Conservation (phyloP, 495 filamentous ascomycete species). For the Talaromyces trachyspermus region DNA sequence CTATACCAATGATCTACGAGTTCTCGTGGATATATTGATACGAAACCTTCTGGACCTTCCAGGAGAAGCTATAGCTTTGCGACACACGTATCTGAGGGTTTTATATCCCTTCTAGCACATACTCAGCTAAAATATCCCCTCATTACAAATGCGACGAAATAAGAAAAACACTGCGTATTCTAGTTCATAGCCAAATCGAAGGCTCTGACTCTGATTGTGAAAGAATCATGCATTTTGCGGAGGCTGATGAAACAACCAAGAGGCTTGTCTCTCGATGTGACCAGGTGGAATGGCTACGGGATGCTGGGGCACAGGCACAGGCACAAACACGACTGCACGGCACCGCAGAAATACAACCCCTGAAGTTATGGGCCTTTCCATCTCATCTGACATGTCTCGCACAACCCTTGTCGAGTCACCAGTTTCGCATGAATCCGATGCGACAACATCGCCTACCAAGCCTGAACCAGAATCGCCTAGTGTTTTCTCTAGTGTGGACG, state of each 20-base stretch:
- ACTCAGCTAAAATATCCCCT: constrained; percentile 80
- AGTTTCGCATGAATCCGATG: constrained; percentile 17
- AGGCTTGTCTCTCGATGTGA: constrained; percentile 76
- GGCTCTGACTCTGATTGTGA: constrained; percentile 25
- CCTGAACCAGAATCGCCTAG: constrained; percentile 13
- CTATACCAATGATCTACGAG: constrained; percentile 93
- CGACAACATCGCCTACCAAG: constrained; percentile 18
- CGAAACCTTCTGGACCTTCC: constrained; percentile 92
- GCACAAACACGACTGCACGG: too few species aligned
- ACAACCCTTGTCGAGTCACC: background rate
- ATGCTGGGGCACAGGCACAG: constrained; percentile 33
- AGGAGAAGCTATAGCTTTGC: constrained; percentile 65
- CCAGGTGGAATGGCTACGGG: constrained; percentile 73
- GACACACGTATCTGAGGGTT: constrained; percentile 97
- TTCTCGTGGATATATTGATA: constrained; percentile 91
- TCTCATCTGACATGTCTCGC: background rate
- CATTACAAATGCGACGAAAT: constrained; percentile 92
- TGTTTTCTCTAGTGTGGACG: background rate
- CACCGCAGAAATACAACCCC: too few species aligned
- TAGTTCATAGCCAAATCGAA: constrained; percentile 41
- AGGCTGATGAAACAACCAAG: constrained; percentile 82
- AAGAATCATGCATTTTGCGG: constrained; percentile 73
- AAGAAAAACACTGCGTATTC: constrained; percentile 60
- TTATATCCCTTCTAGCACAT: constrained; percentile 79
- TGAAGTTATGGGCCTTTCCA: background rate